phyloP scores from a whole-genome alignment of 768 basidiomycete genomes.

The Rhodotorula babjevae region DNA sequence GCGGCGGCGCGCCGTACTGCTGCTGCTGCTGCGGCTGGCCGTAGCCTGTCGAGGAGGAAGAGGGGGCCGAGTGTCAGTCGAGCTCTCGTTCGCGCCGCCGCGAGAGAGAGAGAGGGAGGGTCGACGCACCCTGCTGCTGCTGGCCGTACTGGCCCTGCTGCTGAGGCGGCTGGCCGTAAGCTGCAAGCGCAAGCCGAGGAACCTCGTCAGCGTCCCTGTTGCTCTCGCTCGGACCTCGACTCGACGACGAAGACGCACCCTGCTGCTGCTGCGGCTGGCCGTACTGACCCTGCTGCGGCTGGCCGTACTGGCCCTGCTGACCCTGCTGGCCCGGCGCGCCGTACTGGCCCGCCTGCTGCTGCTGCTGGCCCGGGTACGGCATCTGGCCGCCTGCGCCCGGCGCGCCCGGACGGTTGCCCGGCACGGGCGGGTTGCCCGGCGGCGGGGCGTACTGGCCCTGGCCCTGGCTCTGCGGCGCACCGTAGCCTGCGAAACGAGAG shows the following conservation, averaged over 20 bases:
- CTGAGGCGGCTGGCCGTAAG: conserved; percentile 10
- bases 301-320: neutral
- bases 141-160: conserved; percentile 11
- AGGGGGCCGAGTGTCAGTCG: neutral
- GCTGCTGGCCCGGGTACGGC: conserved; percentile 17
- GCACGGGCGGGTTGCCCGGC: conserved; percentile 15
- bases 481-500: neutral
- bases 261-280: neutral
- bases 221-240: too few species aligned
- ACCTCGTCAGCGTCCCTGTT: too few species aligned
- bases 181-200: neutral
- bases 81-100: neutral
- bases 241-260: neutral
- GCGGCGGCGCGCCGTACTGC: conserved; percentile 13
- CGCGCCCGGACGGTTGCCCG: neutral
- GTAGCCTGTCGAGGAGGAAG: neutral
- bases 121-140: conserved; percentile 10
- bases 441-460: conserved; percentile 10
- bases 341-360: neutral
- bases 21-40: conserved; percentile 13
- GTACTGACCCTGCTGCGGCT: neutral
- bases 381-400: neutral
- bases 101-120: neutral
- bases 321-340: conserved; percentile 7
- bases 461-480: neutral